Evolutionary conservation across 2,329 filamentous ascomycete genomes (phyloP), one percentile per base, ranked within the genome.

Genomic region (Lachnellula hyalina): DNA sequence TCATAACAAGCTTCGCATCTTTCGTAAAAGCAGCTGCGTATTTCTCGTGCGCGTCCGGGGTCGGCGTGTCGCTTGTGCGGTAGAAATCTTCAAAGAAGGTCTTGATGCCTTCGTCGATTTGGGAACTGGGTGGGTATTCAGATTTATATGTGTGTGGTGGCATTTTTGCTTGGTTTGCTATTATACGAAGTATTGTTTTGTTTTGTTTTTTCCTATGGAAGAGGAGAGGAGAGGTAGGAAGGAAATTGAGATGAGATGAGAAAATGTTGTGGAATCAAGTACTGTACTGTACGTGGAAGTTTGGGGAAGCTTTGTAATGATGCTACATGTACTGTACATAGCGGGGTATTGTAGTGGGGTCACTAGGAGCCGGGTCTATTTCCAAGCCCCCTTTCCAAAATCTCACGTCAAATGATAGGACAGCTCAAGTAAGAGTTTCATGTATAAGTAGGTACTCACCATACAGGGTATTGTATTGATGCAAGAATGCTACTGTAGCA

Each of bases 51-150:
- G 72, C 75, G 48, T 71, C 70, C 2, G 77, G 76, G 9, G 51
- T 61, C 2, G 77, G 76, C 14, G 51, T 61, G 53, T 68, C 66
- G 58, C 84, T 82, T 9, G 55, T 61, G 57, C 85, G 81, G 71
- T 81, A 92, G 3, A 81, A 77, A 47, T 85, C 90, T 68, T 92
- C 88, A 74, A 87, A 90, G 61, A 86, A 79, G 67, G 80, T 79
- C 28, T 73, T 72, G 65, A 84, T 87, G 62, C 86, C 77, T 64
- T 79, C 74, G 54, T 86, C 74, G 48, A 87, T 40, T 9, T 52
- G 19, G 32, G 55, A 52, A 7, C 49, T 56, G 1, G 49, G n/a
- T 5, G 61, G 62, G 35, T 57, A 56, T 23, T 45, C 34, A n/a
- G 59, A 60, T 32, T 47, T 50, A 38, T 60, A 60, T 25, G 48